Evolutionary conservation across 129 eudicot genomes (phyloP), one percentile per base, ranked within the genome.

Genomic region (Mikania micrantha): DNA sequence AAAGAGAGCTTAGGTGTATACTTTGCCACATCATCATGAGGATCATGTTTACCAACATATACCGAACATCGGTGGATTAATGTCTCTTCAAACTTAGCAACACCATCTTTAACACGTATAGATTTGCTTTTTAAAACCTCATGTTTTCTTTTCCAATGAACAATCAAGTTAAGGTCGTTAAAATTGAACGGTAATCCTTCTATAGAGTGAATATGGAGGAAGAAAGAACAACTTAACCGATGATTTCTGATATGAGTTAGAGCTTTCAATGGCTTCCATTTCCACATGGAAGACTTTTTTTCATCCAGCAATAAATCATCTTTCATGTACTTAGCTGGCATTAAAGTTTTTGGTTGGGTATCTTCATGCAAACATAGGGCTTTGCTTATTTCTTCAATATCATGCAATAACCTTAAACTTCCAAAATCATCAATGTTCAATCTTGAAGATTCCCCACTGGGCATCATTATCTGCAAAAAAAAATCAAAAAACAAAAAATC

Each of bases 241-340:
- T 75, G 87, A 25, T 75, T 73, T 73, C 84, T 49, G 20, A 80
- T 79, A 67, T 82, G 88, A 36, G 83, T 74, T 64, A 87, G 81
- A 13, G 90, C 85, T 71, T 80, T 84, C 10, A 87, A 85, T 13
- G 90, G 90, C 73, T 82, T 84, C 95, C 95, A 87, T 58, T 66
- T 78, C 95, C 95, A 87, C 27, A 80, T 80, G 1, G 91, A 88
- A 12, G 86, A 75, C 39, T 71, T 81, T 36, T 80, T 85, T 10
- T 61, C 60, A 40, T 82, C 76, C 42, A 67, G 73, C 64, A 64
- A 52, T 40, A 71, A 59, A 38, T 78, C 58, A 19, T 71, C 81
- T 25, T 66, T 63, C 42, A 63, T 57, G 41, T 66, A 48, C 36
- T 67, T 74, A 1, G 63, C 52, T 9, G 66, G 66, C 8, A 49